Conservation (phyloP, 2,329 filamentous ascomycete species). For the Phoma herbarum region DNA sequence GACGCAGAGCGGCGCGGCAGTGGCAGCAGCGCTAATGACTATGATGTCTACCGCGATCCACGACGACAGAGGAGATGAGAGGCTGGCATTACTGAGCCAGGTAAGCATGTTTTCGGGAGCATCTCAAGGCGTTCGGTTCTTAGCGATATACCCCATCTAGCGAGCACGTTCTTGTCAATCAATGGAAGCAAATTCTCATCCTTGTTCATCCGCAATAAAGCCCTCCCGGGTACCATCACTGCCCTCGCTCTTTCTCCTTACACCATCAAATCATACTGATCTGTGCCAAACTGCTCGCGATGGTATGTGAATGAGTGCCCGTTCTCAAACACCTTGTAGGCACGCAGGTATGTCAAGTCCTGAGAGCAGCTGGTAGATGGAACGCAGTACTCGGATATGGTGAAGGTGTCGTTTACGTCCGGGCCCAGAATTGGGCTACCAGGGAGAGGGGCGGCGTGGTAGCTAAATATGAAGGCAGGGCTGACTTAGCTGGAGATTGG, state of each 20-base stretch:
- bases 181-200: not conserved
- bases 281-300: not conserved
- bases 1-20: not conserved
- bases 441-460: not conserved
- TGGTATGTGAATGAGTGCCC: not conserved
- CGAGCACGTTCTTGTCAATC: not conserved
- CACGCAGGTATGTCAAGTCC: not conserved
- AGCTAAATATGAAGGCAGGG: not conserved
- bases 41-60: conserved; percentile 15
- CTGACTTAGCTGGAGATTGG: not conserved
- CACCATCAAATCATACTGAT: not conserved
- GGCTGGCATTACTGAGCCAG: too few relatives aligned
- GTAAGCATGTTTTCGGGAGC: too few relatives aligned
- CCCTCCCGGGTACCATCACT: too few relatives aligned
- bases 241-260: too few relatives aligned
- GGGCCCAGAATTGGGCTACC: too few relatives aligned
- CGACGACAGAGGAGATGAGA: not conserved
- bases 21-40: conserved; percentile 1
- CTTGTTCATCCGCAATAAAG: not conserved
- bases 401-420: not conserved
- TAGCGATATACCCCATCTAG: not conserved
- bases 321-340: not conserved
- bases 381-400: not conserved
- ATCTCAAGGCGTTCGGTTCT: not conserved
- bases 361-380: not conserved